Base-by-base conservation (phyloP, 176 grass and related monocot species). In the Panicum miliaceum region DNA sequence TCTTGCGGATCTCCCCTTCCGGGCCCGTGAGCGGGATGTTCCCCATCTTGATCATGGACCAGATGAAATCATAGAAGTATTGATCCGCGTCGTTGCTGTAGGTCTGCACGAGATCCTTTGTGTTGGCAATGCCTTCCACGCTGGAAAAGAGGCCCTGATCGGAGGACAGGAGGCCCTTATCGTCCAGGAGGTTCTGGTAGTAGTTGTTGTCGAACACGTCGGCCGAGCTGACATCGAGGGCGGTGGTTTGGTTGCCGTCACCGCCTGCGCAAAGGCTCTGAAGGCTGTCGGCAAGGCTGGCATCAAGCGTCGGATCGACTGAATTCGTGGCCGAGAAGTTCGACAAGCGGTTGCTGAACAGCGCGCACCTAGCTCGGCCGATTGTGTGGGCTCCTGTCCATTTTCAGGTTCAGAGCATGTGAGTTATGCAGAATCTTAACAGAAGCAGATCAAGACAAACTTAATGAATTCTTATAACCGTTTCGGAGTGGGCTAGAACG, bases 101-200 rank as follows among this genome's bases (percentile, higher is more conserved):
- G 4, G 68, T 45, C 82, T 91, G 52, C 6, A 98, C 95, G 43
- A 95, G 42, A 9, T 61, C 76, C 81, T 87, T 94, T 12, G 95
- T 98, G 3, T 48, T 63, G 40, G 89, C 86, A 5, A 86, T 62
- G 8, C 87, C 82, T 42, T 91, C 89, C 20, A 38, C 18, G 36
- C 92, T 93, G n/a, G 92, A 95, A 72, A 86, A 98, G 69, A 98
- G 92, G 2, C 92, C 92, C 83, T 98, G 95, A 54, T 98, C 92
- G n/a, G 95, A 98, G 27, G 95, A 88, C 48, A 98, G 84, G 20
- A 98, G 59, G 8, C 92, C 95, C 53, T 38, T 93, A 18, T 95
- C 50, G 15, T 6, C 73, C 36, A 91, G 67, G 20, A 98, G 80
- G 75, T 98, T 98, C 13, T 86, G 57, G 87, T 86, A 98, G 50